phyloP scores from a whole-genome alignment of 129 eudicot species.

The Pseudognaphalium luteoalbum region DNA sequence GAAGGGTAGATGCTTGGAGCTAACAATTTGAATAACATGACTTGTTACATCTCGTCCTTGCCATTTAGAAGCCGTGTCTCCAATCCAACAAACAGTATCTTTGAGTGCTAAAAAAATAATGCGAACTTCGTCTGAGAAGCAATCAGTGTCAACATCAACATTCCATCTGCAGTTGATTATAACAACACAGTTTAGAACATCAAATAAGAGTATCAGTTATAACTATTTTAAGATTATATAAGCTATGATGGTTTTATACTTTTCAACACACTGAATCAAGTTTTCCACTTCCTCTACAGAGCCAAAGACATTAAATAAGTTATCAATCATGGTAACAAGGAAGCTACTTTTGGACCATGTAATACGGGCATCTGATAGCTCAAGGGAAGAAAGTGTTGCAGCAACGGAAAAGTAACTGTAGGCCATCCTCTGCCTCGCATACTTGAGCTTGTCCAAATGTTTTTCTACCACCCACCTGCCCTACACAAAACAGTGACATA shows the following conservation, averaged over 20 bases:
- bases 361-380: slow-evolving; percentile 75
- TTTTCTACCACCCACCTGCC: slow-evolving; percentile 74
- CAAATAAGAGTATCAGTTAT: not conserved
- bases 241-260: slow-evolving; percentile 32
- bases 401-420: slow-evolving; percentile 81
- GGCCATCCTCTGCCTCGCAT: slow-evolving; percentile 75
- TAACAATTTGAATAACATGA: slow-evolving; percentile 52
- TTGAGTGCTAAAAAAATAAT: slow-evolving; percentile 68
- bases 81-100: slow-evolving; percentile 43
- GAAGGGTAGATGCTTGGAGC: not conserved
- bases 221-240: not conserved
- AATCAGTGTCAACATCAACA: slow-evolving; percentile 44
- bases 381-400: slow-evolving; percentile 56
- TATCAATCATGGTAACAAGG: slow-evolving; percentile 79
- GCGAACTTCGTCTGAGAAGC: slow-evolving; percentile 64
- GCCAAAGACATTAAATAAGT: slow-evolving; percentile 85
- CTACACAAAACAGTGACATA: too few relatives aligned
- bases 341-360: slow-evolving; percentile 84
- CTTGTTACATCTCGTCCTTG: slow-evolving; percentile 44
- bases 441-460: slow-evolving; percentile 68
- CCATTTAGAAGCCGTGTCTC: slow-evolving; percentile 33
- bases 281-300: slow-evolving; percentile 65
- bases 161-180: slow-evolving; percentile 65
- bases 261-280: slow-evolving; percentile 57
- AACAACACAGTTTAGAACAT: not conserved